These are phyloP conservation scores for Mycena amicta DNA, from an alignment of 768 basidiomycete species.

Conservation along the genomic window DNA sequence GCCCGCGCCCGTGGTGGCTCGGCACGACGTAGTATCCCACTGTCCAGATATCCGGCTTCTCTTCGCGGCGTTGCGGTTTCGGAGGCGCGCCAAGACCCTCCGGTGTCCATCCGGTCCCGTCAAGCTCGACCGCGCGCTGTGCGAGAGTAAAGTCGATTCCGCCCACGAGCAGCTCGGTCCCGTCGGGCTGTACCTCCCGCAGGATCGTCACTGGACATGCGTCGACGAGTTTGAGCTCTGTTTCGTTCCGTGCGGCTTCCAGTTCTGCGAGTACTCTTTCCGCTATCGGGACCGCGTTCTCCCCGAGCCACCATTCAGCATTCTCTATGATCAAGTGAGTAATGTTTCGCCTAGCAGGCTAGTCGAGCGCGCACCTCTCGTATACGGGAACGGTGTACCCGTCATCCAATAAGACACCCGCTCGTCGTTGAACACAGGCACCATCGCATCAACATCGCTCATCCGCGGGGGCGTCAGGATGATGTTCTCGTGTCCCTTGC, in stretches of 20 bases:
- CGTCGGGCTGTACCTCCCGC: neutral
- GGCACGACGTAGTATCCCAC: constrained; percentile 46
- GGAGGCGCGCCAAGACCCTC: neutral
- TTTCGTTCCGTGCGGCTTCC: neutral
- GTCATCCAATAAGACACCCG: neutral
- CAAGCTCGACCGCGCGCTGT: neutral
- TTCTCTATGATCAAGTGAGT: neutral
- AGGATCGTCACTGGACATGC: neutral
- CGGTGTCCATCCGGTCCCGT: neutral
- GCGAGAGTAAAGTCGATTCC: neutral
- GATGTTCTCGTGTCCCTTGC: neutral
- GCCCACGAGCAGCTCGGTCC: neutral
- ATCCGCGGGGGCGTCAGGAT: neutral
- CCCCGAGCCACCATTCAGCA: neutral
- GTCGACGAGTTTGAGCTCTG: constrained; percentile 1
- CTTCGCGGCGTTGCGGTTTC: neutral
- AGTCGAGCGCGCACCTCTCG: neutral
- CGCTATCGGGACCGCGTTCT: neutral
- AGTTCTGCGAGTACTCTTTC: neutral
- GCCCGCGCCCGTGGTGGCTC: constrained; percentile 66
- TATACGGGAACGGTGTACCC: neutral
- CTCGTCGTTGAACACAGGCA: neutral
- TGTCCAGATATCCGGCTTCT: neutral
- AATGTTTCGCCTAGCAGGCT: neutral
- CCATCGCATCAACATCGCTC: neutral